Evolutionary conservation across 805 yeast species (phyloP).

Genomic region (Candida nanaspora): DNA sequence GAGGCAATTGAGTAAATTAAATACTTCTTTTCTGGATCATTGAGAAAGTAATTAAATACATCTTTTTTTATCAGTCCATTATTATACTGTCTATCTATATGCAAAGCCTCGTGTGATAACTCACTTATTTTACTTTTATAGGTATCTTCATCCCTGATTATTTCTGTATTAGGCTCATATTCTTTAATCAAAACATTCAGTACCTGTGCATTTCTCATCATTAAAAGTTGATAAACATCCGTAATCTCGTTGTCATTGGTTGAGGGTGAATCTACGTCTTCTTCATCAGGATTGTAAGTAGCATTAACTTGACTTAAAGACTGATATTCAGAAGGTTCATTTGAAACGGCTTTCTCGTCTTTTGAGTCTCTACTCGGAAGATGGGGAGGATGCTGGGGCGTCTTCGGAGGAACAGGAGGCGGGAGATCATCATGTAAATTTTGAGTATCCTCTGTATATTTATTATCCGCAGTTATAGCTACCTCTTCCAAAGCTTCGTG

Average conservation of each 20-base stretch:
- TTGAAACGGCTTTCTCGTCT: neutral
- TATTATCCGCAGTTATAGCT: neutral
- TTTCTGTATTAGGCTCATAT: neutral
- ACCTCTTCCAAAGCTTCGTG: neutral
- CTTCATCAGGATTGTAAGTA: too few relatives aligned
- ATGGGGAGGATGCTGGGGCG: neutral
- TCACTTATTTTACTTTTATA: neutral
- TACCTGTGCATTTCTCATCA: neutral
- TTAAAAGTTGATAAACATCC: neutral
- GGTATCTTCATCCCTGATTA: neutral
- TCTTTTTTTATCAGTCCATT: neutral
- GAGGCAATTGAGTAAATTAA: neutral
- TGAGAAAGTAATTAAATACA: neutral
- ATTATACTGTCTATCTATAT: neutral
- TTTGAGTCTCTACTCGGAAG: neutral
- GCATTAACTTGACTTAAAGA: too few relatives aligned
- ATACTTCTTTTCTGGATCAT: neutral
- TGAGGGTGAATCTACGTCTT: too few relatives aligned
- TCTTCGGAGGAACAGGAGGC: neutral
- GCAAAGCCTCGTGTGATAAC: neutral
- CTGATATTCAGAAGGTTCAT: too few relatives aligned
- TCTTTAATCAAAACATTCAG: neutral
- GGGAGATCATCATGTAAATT: too few relatives aligned
- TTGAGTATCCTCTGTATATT: too few relatives aligned
- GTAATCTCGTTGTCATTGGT: neutral